Evolutionary conservation across 768 basidiomycete genomes (phyloP).

Genomic region (Hemileccinum rubropunctum): DNA sequence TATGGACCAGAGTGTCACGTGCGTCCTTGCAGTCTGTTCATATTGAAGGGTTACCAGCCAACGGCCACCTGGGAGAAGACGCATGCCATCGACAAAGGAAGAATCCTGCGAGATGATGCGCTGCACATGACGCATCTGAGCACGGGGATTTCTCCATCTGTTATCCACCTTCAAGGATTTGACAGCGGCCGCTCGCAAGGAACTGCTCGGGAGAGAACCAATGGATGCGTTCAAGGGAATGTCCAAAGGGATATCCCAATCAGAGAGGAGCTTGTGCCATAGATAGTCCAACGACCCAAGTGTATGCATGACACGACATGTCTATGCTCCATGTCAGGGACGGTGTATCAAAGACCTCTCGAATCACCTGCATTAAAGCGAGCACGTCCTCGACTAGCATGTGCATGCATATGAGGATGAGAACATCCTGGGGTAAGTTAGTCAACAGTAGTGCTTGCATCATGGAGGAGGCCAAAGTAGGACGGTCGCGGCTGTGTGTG

Average conservation of each 20-base stretch:
- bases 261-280: conserved; percentile 44
- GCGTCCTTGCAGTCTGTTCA: conserved; percentile 33
- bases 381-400: conserved; percentile 43
- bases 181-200: conserved; percentile 42
- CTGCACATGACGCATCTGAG: conserved; percentile 35
- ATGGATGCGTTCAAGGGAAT: conserved; percentile 34
- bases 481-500: conserved; percentile 5
- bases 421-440: conserved; percentile 44
- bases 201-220: conserved; percentile 34
- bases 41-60: conserved; percentile 49
- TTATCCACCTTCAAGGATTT: conserved; percentile 47
- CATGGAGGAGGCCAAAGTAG: neutral
- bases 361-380: conserved; percentile 46
- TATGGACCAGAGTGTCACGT: conserved; percentile 45
- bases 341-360: neutral
- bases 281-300: conserved; percentile 50
- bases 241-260: conserved; percentile 40
- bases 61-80: conserved; percentile 43
- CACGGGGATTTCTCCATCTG: conserved; percentile 44
- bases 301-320: conserved; percentile 59
- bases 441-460: conserved; percentile 20
- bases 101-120: conserved; percentile 35
- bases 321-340: conserved; percentile 37
- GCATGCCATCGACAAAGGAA: conserved; percentile 44
- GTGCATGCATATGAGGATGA: conserved; percentile 35